Conservation (phyloP, 495 filamentous ascomycete species). For the Acidiella bohemica region DNA sequence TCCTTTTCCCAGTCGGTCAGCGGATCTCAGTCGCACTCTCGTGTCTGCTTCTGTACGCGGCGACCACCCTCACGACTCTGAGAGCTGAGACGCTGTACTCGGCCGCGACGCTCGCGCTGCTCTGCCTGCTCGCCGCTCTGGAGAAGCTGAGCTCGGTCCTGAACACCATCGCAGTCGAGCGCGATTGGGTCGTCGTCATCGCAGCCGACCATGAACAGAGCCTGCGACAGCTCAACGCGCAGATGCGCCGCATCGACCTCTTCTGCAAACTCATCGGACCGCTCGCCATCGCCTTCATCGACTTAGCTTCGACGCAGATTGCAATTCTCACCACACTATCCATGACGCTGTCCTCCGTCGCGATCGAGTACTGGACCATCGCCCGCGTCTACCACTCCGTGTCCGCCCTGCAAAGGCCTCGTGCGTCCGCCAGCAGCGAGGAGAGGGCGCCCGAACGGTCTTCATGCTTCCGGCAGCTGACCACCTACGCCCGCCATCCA, state of each 20-base stretch:
- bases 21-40: constrained; percentile 15
- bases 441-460: not conserved
- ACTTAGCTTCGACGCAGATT: constrained; percentile 23
- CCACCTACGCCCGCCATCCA: constrained; percentile 23
- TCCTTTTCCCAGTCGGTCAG: constrained; percentile 5
- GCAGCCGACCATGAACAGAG: constrained; percentile 27
- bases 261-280: constrained; percentile 58
- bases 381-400: constrained; percentile 29
- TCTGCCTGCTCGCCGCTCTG: constrained; percentile 40
- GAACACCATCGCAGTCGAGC: constrained; percentile 51
- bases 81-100: not conserved
- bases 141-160: constrained; percentile 42
- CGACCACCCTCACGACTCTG: not conserved
- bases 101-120: constrained; percentile 19
- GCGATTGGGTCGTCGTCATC: constrained; percentile 47
- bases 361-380: constrained; percentile 46
- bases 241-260: constrained; percentile 59
- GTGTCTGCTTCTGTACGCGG: constrained; percentile 11
- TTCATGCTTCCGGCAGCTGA: no score
- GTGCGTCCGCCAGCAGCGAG: not conserved
- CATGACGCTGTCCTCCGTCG: constrained; percentile 33
- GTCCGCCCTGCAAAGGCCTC: not conserved
- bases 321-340: constrained; percentile 29
- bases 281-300: constrained; percentile 24
- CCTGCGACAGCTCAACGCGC: constrained; percentile 35